These are phyloP conservation scores for Botrytis paeoniae DNA, from an alignment of 2,329 filamentous ascomycete species.

Conservation along the genomic window DNA sequence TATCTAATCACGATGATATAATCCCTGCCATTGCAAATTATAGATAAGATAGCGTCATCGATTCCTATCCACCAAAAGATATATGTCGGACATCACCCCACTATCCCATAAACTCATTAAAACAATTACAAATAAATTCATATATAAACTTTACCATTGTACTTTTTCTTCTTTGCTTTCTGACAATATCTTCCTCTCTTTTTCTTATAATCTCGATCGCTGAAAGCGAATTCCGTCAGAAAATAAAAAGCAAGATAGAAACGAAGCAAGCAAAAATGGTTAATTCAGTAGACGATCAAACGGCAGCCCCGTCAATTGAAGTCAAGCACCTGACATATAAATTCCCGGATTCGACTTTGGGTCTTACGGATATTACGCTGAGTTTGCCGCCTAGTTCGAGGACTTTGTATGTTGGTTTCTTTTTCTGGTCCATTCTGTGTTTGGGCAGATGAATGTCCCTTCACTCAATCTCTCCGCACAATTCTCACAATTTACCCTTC, in stretches of 20 bases:
- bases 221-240: background rate
- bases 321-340: conserved; percentile 79
- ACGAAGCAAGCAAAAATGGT: background rate
- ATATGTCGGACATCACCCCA: background rate
- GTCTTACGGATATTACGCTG: conserved; percentile 70
- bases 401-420: conserved; percentile 65
- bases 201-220: background rate
- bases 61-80: background rate
- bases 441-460: background rate
- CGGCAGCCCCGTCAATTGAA: conserved; percentile 50
- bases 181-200: background rate
- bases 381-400: conserved; percentile 40
- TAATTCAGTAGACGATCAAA: conserved; percentile 22
- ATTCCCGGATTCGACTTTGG: conserved; percentile 82
- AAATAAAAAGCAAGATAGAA: background rate
- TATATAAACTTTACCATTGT: background rate
- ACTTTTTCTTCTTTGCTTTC: background rate
- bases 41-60: conserved; percentile 2
- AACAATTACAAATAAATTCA: background rate
- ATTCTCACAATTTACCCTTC: background rate
- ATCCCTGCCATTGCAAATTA: background rate
- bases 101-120: background rate
- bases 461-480: background rate
- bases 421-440: background rate
- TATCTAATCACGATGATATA: background rate